A percentile compares a stretch with the other conserved stretches of the same genome.
Conservation (phyloP, 805 yeast genomes). For the Candida bentonensis region DNA sequence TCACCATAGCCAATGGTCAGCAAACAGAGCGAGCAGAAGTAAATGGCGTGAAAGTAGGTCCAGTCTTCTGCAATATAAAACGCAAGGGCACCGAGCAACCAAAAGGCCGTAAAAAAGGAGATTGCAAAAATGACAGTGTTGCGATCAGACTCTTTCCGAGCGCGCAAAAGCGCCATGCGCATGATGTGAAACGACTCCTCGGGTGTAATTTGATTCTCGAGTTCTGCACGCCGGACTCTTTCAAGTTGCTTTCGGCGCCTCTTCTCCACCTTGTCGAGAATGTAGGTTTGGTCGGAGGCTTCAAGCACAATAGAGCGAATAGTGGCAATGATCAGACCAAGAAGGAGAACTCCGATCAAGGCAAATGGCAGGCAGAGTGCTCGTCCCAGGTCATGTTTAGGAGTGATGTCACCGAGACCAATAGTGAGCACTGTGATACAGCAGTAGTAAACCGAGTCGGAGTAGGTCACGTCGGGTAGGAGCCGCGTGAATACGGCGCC, state of each 20-base stretch:
- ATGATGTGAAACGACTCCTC: constrained; percentile 41
- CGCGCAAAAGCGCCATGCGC: constrained; percentile 21
- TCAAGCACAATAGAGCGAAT: constrained; percentile 49
- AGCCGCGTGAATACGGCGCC: constrained; percentile 35
- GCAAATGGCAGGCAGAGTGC: constrained; percentile 50
- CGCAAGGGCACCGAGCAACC: constrained; percentile 57
- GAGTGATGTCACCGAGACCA: constrained; percentile 66
- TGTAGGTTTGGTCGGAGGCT: constrained; percentile 48
- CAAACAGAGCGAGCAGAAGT: constrained; percentile 61
- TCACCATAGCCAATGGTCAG: constrained; percentile 79
- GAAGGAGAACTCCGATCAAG: constrained; percentile 50
- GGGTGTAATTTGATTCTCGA: background rate
- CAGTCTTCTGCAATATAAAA: constrained; percentile 39
- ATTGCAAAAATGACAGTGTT: constrained; percentile 18
- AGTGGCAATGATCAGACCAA: constrained; percentile 56
- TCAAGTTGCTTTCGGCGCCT: constrained; percentile 26
- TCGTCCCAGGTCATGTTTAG: constrained; percentile 37
- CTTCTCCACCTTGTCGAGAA: constrained; percentile 50
- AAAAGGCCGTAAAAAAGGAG: constrained; percentile 28
- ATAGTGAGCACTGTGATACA: constrained; percentile 60
- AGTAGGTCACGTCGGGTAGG: constrained; percentile 35
- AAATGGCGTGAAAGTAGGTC: constrained; percentile 52
- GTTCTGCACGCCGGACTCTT: constrained; percentile 6
- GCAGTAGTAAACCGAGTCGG: constrained; percentile 58
- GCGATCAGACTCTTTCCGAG: constrained; percentile 5